Evolutionary conservation across 805 yeast genomes (phyloP).

Genomic region (Brettanomyces anomalus): DNA sequence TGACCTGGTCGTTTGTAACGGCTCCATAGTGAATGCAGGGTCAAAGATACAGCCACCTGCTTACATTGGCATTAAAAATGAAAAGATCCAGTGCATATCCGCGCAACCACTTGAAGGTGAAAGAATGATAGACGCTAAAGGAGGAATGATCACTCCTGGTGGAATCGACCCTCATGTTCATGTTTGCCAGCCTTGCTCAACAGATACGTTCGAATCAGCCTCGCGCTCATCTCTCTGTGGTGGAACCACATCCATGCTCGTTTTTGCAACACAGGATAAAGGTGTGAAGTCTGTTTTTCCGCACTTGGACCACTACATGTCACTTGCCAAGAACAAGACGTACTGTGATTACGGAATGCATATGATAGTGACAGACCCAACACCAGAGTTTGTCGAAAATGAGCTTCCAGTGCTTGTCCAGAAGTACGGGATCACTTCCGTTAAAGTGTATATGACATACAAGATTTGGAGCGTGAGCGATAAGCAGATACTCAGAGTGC

Average conservation of each 20-base stretch:
- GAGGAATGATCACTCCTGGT: slow-evolving; percentile 41
- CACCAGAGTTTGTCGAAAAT: slow-evolving; percentile 9
- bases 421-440: slow-evolving; percentile 30
- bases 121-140: slow-evolving; percentile 31
- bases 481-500: slow-evolving; percentile 29
- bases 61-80: slow-evolving; percentile 29
- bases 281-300: slow-evolving; percentile 19
- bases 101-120: slow-evolving; percentile 12
- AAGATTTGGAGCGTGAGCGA: slow-evolving; percentile 33
- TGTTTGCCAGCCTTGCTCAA: slow-evolving; percentile 33
- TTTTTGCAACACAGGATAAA: slow-evolving; percentile 37
- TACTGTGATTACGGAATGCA: slow-evolving; percentile 44
- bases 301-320: slow-evolving; percentile 10
- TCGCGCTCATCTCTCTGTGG: slow-evolving; percentile 39
- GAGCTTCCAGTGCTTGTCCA: slow-evolving; percentile 27
- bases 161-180: slow-evolving; percentile 45
- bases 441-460: slow-evolving; percentile 39
- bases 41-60: slow-evolving; percentile 22
- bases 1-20: slow-evolving; percentile 25
- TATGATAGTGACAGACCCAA: slow-evolving; percentile 27
- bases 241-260: slow-evolving; percentile 40
- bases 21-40: slow-evolving; percentile 23
- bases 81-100: slow-evolving; percentile 13
- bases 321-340: slow-evolving; percentile 25
- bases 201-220: slow-evolving; percentile 37